Base-by-base conservation (phyloP, 2,329 filamentous ascomycete species). In the Phialocephala sp. region DNA sequence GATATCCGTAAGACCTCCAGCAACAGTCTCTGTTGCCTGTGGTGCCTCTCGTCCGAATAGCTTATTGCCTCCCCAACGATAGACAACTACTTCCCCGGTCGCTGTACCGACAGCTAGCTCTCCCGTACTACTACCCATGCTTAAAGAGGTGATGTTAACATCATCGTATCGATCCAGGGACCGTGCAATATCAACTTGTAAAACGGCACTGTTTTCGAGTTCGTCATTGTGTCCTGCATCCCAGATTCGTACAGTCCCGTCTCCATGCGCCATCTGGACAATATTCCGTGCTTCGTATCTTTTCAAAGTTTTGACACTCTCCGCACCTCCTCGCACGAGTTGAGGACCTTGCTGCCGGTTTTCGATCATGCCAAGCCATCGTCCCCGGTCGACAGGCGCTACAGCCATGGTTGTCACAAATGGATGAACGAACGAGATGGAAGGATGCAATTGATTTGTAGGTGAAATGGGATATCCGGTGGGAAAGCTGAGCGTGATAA, bases 361-460 rank as follows among this genome's bases (percentile, higher is more conserved):
- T 77, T 98, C 95, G n/a, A 88, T 87, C 88, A 98, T 90, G 4
- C 92, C 92, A 15, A 98, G 85, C 95, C 95, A 99, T 69, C 89
- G 86, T 8, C 88, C 88, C 35, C 95, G 87, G 57, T 93, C 89
- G 12, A 98, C 82, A 14, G 87, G 85, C 11, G 92, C 85, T n/a
- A 96, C 83, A 18, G 87, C 85, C 60, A 91, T 83, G 59, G 89
- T 88, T 62, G 87, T 91, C 65, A 95, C 87, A 75, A 97, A 98
- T 0, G 95, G 95, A 74, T 97, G 93, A 8, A 97, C 90, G 68
- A 97, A 91, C 1, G 91, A 91, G 55, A 97, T 80, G 2, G 91
- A 97, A 0, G 94, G 87, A 74, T 97, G 94, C 6, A 99, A 84
- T 78, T 97, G 92, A 73, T 97, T 97, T 4, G 94, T 97, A 1